phyloP scores from a whole-genome alignment of 106 monocot species.

The Platanthera guangdongensis region DNA sequence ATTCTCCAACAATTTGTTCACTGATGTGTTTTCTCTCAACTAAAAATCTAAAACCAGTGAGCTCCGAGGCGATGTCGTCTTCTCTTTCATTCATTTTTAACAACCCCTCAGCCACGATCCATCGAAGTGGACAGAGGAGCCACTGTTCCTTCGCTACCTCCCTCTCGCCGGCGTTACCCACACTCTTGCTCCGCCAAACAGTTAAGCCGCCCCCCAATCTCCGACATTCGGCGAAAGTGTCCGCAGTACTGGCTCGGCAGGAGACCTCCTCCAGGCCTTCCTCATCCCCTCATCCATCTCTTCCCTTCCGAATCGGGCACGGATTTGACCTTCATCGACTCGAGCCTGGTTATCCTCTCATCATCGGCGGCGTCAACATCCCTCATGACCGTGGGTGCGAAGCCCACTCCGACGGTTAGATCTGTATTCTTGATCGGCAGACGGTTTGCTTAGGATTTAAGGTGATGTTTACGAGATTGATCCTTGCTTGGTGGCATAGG shows the following conservation, averaged over 20 bases:
- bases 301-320: slow-evolving; percentile 84
- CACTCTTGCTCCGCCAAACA: not conserved
- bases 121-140: not conserved
- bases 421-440: not conserved
- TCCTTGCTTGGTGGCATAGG: slow-evolving; percentile 22
- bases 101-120: not conserved
- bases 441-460: not conserved
- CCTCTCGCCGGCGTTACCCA: not conserved
- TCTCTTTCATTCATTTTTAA: not conserved
- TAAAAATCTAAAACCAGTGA: not conserved
- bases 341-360: slow-evolving; percentile 91
- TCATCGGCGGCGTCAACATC: slow-evolving; percentile 83
- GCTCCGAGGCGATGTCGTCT: not conserved
- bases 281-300: slow-evolving; percentile 27
- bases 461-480: not conserved
- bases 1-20: no score
- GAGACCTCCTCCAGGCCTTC: not conserved
- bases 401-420: slow-evolving; percentile 90
- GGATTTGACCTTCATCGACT: slow-evolving; percentile 97
- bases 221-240: not conserved
- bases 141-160: not conserved
- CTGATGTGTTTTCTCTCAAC: no score
- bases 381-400: slow-evolving; percentile 94
- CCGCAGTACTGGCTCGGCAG: not conserved
- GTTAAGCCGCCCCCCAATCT: not conserved